These are phyloP conservation scores for Yamadazyma tumulicola DNA, from an alignment of 805 yeast species.

Conservation along the genomic window DNA sequence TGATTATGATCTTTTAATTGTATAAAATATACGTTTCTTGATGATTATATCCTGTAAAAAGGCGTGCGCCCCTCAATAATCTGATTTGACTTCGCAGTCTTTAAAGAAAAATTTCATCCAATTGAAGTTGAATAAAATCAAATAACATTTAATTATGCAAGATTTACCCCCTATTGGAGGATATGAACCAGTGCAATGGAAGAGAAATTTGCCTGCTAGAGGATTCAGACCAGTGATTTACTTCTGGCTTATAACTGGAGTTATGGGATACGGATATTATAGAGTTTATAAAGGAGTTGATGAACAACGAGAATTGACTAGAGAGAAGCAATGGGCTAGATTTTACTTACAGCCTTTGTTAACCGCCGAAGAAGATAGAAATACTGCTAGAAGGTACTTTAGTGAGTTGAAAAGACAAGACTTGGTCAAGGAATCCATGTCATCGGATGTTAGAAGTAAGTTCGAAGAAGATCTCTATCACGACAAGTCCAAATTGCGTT, in stretches of 20 bases:
- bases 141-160: constrained; percentile 42
- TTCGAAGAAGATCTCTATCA: constrained; percentile 42
- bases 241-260: constrained; percentile 58
- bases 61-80: no score
- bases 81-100: background rate
- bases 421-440: constrained; percentile 40
- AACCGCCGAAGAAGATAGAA: constrained; percentile 81
- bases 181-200: constrained; percentile 85
- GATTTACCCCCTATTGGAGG: constrained; percentile 88
- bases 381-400: constrained; percentile 64
- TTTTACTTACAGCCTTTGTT: constrained; percentile 68
- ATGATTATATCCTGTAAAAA: no score
- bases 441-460: constrained; percentile 34
- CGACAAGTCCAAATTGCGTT: constrained; percentile 42
- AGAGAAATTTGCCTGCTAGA: constrained; percentile 77
- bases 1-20: constrained; percentile 18
- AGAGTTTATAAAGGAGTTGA: constrained; percentile 61
- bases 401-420: constrained; percentile 69
- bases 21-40: background rate
- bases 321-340: constrained; percentile 79
- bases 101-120: constrained; percentile 13
- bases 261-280: constrained; percentile 73
- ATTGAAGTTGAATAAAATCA: constrained; percentile 12
- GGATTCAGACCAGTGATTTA: constrained; percentile 79
- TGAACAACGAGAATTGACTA: constrained; percentile 68